Conservation (phyloP, 2,329 filamentous ascomycete species). For the Pseudogymnoascus sp. region DNA sequence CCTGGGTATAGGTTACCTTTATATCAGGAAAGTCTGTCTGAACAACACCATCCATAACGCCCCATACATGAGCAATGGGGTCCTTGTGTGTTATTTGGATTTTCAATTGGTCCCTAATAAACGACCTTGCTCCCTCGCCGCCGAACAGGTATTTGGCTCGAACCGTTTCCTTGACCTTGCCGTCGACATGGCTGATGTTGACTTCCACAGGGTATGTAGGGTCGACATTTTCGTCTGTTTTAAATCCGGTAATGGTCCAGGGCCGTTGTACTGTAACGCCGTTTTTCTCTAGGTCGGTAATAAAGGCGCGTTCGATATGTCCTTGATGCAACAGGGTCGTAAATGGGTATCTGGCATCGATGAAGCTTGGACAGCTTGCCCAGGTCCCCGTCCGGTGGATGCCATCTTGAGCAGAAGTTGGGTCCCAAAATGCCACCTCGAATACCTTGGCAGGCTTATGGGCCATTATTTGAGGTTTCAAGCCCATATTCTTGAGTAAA, state of each 20-base stretch:
- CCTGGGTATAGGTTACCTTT: slow-evolving; percentile 46
- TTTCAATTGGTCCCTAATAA: slow-evolving; percentile 53
- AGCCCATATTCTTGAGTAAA: slow-evolving; percentile 77
- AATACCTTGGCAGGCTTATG: slow-evolving; percentile 80
- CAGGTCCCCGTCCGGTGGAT: slow-evolving; percentile 64
- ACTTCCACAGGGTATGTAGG: slow-evolving; percentile 73
- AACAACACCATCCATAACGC: slow-evolving; percentile 66
- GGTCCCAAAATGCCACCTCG: slow-evolving; percentile 68
- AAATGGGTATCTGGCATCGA: slow-evolving; percentile 63
- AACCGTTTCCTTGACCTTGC: slow-evolving; percentile 57
- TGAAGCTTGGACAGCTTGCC: slow-evolving; percentile 83
- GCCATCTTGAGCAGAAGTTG: slow-evolving; percentile 43
- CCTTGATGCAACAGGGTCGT: slow-evolving; percentile 66
- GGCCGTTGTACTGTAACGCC: slow-evolving; percentile 53
- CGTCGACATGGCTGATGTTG: slow-evolving; percentile 67
- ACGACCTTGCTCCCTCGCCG: slow-evolving; percentile 62
- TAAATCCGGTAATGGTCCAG: slow-evolving; percentile 56
- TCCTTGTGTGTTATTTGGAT: slow-evolving; percentile 67
- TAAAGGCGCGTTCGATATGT: slow-evolving; percentile 61
- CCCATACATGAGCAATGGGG: slow-evolving; percentile 64
- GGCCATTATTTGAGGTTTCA: slow-evolving; percentile 83
- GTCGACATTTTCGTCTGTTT: slow-evolving; percentile 46
- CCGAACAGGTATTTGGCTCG: slow-evolving; percentile 64
- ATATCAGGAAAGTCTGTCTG: slow-evolving; percentile 71
- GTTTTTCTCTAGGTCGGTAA: slow-evolving; percentile 56